Evolutionary conservation across 1,284 basidiomycete species (phyloP).

Genomic region (Lentinula novae-zelandiae): DNA sequence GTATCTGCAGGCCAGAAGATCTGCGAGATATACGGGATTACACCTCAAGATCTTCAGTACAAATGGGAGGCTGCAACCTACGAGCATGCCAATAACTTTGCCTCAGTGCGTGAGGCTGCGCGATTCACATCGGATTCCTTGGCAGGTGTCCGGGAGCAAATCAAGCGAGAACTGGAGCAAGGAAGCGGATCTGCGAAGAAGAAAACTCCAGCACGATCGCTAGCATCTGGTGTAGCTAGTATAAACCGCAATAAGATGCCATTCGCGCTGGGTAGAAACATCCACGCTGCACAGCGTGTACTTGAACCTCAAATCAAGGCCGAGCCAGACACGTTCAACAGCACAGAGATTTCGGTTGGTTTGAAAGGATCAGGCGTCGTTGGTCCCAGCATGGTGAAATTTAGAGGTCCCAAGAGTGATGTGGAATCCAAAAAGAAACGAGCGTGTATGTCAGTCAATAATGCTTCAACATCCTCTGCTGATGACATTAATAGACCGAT

Average conservation of each 20-base stretch:
- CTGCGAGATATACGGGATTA: slow-evolving; percentile 61
- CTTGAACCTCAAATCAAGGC: slow-evolving; percentile 28
- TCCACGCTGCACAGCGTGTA: slow-evolving; percentile 14
- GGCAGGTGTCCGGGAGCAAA: slow-evolving; percentile 46
- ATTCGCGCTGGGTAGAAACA: slow-evolving; percentile 21
- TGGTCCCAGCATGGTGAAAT: slow-evolving; percentile 36
- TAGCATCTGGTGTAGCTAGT: slow-evolving; percentile 24
- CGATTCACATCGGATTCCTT: slow-evolving; percentile 48
- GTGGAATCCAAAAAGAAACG: slow-evolving; percentile 39
- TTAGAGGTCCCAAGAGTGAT: slow-evolving; percentile 42
- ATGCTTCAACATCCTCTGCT: not conserved
- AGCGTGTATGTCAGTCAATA: slow-evolving; percentile 44
- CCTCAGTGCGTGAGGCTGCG: slow-evolving; percentile 33
- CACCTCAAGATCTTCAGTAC: slow-evolving; percentile 56
- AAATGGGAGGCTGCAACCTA: slow-evolving; percentile 68
- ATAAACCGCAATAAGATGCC: slow-evolving; percentile 31
- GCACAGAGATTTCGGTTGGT: slow-evolving; percentile 11
- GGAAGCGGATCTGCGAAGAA: slow-evolving; percentile 28
- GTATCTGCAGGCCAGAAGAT: slow-evolving; percentile 50
- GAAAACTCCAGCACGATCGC: slow-evolving; percentile 27
- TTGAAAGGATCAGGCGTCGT: slow-evolving; percentile 30
- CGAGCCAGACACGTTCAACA: slow-evolving; percentile 22
- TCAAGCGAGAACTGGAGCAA: slow-evolving; percentile 48
- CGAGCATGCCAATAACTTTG: slow-evolving; percentile 23
- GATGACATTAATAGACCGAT: slow-evolving; percentile 56